Conservation (phyloP, 176 grass and related monocot species). For the Phyllostachys edulis region DNA sequence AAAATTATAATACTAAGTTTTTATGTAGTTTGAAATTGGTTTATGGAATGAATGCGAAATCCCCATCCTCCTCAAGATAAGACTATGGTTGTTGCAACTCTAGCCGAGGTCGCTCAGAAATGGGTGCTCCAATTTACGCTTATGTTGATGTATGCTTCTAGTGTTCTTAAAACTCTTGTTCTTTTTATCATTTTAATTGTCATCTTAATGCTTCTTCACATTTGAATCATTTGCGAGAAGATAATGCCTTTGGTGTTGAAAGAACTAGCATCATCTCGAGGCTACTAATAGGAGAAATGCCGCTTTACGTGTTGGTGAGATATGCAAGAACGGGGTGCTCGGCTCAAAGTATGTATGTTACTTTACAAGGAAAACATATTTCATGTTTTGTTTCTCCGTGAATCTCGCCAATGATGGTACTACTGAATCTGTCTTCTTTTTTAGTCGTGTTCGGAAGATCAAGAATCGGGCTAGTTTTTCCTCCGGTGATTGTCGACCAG, state of each 20-base stretch:
- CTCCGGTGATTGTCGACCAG: constrained; percentile 1
- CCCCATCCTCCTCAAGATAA: constrained; percentile 92
- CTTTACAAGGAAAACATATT: neutral
- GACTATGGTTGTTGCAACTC: constrained; percentile 95
- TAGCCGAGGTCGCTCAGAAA: constrained; percentile 97
- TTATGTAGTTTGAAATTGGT: constrained; percentile 12
- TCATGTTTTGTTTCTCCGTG: constrained; percentile 7
- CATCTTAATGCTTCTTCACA: constrained; percentile 23
- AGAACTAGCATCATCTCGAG: constrained; percentile 88
- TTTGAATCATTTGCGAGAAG: constrained; percentile 67
- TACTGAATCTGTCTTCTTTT: neutral
- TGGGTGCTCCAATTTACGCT: constrained; percentile 86
- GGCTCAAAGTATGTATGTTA: constrained; percentile 61
- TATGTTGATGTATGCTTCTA: constrained; percentile 80
- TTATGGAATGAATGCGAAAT: constrained; percentile 63
- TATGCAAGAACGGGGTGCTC: constrained; percentile 84
- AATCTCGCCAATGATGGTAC: neutral
- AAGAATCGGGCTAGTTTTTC: neutral
- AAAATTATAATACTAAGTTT: neutral
- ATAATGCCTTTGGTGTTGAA: constrained; percentile 98
- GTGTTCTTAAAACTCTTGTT: constrained; percentile 1
- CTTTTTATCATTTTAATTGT: constrained; percentile 9
- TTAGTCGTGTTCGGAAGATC: neutral
- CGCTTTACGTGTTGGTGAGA: constrained; percentile 92
- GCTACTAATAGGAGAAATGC: constrained; percentile 96